phyloP scores from a whole-genome alignment of 352 stramenopile species.

The Pythium grandisporangium region DNA sequence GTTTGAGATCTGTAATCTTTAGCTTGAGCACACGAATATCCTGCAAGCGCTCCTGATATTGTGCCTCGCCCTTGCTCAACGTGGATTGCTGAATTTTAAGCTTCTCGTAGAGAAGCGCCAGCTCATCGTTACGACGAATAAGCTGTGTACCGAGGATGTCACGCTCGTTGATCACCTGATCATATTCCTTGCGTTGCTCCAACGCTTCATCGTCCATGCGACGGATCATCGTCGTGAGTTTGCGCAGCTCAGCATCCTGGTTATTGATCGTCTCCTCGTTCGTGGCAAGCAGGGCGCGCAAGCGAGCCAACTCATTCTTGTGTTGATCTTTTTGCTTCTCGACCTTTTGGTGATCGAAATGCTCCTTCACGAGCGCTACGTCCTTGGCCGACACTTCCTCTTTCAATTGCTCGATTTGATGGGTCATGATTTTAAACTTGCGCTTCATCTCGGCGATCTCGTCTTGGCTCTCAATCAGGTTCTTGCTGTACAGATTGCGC shows the following conservation, averaged over 20 bases:
- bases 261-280: slow-evolving; percentile 93
- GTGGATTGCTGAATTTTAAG: slow-evolving; percentile 95
- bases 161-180: slow-evolving; percentile 94
- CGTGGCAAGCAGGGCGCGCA: slow-evolving; percentile 79
- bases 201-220: slow-evolving; percentile 92
- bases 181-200: slow-evolving; percentile 93
- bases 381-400: slow-evolving; percentile 95
- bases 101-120: slow-evolving; percentile 96
- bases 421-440: slow-evolving; percentile 96
- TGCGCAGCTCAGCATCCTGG: slow-evolving; percentile 91
- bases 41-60: slow-evolving; percentile 90
- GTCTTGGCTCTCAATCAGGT: slow-evolving; percentile 93
- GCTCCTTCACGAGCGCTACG: slow-evolving; percentile 92
- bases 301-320: slow-evolving; percentile 88
- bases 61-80: slow-evolving; percentile 87
- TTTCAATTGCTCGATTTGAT: slow-evolving; percentile 95
- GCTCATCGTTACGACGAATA: slow-evolving; percentile 94
- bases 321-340: slow-evolving; percentile 93
- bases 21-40: slow-evolving; percentile 94
- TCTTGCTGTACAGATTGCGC: slow-evolving; percentile 94
- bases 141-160: slow-evolving; percentile 96
- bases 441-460: slow-evolving; percentile 95
- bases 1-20: slow-evolving; percentile 91
- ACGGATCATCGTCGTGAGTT: slow-evolving; percentile 88
- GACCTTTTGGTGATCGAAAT: slow-evolving; percentile 93